Base-by-base conservation (phyloP, 176 grass and related monocot genomes). In the Zoysia japonica region DNA sequence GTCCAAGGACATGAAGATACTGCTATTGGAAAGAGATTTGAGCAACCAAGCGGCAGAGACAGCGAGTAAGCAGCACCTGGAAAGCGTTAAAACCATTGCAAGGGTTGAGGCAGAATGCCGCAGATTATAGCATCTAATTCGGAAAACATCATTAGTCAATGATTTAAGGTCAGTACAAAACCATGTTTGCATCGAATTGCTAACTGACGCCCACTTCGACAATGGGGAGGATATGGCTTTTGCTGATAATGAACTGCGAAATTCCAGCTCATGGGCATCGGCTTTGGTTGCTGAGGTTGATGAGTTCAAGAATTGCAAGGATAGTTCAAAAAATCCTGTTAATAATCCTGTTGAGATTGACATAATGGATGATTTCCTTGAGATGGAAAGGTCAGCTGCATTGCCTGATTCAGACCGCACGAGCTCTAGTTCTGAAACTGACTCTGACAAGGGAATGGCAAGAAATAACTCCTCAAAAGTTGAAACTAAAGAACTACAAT, bases 341-440 rank as follows among this genome's bases (percentile, higher is more conserved):
- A 86, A 87, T 51, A 87, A 78, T 48, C 75, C 90, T 48, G 50
- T 93, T 75, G 92, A 89, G 57, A 93, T 99, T 52, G 88, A 99
- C 50, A 76, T 99, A 75, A 93, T 99, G 96, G 90, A 96, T 86
- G 96, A 99, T 93, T 96, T 99, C 78, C 90, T 99, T 44, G 96
- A 99, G 82, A 99, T 99, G 96, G 96, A 99, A 72, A 96, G 86
- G 66, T 82, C 95, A 39, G 96, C 84, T 77, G 88, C 90, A 80
- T 86, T 90, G 65, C 88, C 82, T 57, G 90, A 89, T 61, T 79
- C 86, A 82, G 90, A 91, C 51, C 59, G 65, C 75, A 73, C 77
- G 60, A 89, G 72, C 69, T 91, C 86, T 72, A 85, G 48, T 70
- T 86, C 82, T 38, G 86, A 95, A 80, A 84, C 87, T 73, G 87